Base-by-base conservation (phyloP, 2,329 filamentous ascomycete genomes). In the Conoideocrella luteorostrata region DNA sequence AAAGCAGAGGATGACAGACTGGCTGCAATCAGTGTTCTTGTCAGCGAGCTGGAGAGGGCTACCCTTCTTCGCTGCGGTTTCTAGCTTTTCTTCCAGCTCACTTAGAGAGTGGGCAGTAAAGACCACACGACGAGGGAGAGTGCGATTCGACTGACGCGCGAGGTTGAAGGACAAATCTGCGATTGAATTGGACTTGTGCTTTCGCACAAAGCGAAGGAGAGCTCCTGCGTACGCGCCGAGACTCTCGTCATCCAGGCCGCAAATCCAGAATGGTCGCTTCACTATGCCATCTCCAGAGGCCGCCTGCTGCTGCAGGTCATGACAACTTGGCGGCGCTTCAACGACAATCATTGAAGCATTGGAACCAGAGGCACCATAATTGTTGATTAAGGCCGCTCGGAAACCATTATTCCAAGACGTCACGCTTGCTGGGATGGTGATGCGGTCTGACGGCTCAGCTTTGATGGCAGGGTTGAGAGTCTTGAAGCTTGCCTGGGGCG, bases 311-410 rank as follows among this genome's bases (percentile, higher is more conserved):
- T n/a, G n/a, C n/a, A n/a, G n/a, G n/a, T n/a, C n/a, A n/a, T n/a
- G n/a, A n/a, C n/a, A n/a, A n/a, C n/a, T n/a, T n/a, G n/a, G n/a
- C n/a, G 52, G 55, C 12, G 50, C 32, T 21, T 53, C 40, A 1
- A 34, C 46, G 4, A 62, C 20, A 7, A 61, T 32, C 7, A 61
- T 32, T 1, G 52, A 50, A 4, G 58, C 53, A 34, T 67, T 67
- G 29, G 53, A 58, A 1, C 64, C 64, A 6, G 61, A 53, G 2
- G 64, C 64, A 7, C 64, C 64, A 28, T 64, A 66, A 34, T 55
- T 66, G 45, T 63, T 67, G 21, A 67, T 47, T 3, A 54, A 48
- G 3, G 62, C 62, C 3, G 53, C 42, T 2, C 51, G 56, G 1
- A 41, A 4, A 52, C 52, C 45, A 56, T 61, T 6, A 46, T 55